A percentile compares a stretch with the other conserved stretches of the same genome.
phyloP scores from a whole-genome alignment of 2,329 filamentous ascomycete genomes.

The Tolypocladium nubicola region DNA sequence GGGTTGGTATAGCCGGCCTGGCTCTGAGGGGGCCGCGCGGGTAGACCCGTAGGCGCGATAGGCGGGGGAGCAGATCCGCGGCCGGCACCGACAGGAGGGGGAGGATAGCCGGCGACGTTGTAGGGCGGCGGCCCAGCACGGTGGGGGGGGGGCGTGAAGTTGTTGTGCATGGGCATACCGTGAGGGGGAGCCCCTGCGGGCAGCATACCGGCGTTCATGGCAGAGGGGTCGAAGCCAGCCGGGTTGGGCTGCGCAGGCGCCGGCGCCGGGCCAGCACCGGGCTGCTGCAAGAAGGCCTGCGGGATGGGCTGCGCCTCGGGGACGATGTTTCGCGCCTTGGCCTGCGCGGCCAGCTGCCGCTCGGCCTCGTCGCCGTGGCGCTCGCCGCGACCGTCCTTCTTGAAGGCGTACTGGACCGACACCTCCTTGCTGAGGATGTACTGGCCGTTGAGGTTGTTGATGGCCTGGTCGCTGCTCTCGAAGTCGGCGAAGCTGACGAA shows the following conservation, averaged over 20 bases:
- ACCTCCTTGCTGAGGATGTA: constrained; percentile 97
- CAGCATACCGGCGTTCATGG: constrained; percentile 14
- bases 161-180: constrained; percentile 25
- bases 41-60: constrained; percentile 38
- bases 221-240: constrained; percentile 23
- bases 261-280: constrained; percentile 1
- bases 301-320: constrained; percentile 69
- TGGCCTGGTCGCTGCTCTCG: constrained; percentile 84
- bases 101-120: constrained; percentile 13
- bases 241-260: constrained; percentile 8
- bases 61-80: constrained; percentile 29
- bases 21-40: constrained; percentile 36
- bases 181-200: constrained; percentile 15
- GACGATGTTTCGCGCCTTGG: constrained; percentile 86
- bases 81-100: constrained; percentile 15
- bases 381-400: constrained; percentile 97
- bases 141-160: constrained; percentile 24
- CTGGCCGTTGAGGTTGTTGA: constrained; percentile 88
- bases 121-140: constrained; percentile 22
- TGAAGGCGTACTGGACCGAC: constrained; percentile 95
- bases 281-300: constrained; percentile 51
- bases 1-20: constrained; percentile 34
- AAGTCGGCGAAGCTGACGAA: constrained; percentile 93
- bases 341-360: constrained; percentile 80
- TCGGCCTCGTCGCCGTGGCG: constrained; percentile 92